phyloP scores from a whole-genome alignment of 208 protist genomes.

The Trypanosoma avium region DNA sequence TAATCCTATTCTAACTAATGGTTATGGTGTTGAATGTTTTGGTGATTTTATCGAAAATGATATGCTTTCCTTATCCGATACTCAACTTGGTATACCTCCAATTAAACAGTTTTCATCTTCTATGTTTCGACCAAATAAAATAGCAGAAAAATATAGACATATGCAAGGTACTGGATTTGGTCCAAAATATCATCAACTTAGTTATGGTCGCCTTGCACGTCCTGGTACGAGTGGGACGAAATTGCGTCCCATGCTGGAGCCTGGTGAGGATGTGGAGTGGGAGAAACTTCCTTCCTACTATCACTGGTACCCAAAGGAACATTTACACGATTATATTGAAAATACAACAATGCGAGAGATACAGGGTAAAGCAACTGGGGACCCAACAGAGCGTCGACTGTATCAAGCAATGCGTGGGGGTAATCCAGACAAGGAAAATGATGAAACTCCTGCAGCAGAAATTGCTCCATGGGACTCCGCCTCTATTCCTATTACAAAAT shows the following conservation, averaged over 20 bases:
- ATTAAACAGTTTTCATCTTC: conserved; percentile 74
- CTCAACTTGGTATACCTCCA: conserved; percentile 75
- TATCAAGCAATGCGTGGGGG: conserved; percentile 27
- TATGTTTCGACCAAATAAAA: conserved; percentile 74
- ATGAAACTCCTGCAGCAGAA: conserved; percentile 53
- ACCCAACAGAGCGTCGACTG: conserved; percentile 56
- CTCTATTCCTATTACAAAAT: conserved; percentile 83
- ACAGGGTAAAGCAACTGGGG: conserved; percentile 54
- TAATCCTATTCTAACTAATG: conserved; percentile 86
- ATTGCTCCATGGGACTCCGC: conserved; percentile 83
- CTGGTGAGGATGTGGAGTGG: conserved; percentile 80
- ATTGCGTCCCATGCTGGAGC: conserved; percentile 82
- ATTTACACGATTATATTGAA: conserved; percentile 85
- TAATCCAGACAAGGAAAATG: conserved; percentile 40
- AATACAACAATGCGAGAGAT: conserved; percentile 87
- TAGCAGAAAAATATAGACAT: conserved; percentile 84
- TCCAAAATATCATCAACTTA: conserved; percentile 79
- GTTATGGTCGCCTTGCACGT: conserved; percentile 79
- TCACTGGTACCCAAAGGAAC: conserved; percentile 89
- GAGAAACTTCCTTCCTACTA: conserved; percentile 89
- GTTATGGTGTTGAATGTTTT: conserved; percentile 89
- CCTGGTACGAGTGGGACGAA: conserved; percentile 84
- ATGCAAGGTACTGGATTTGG: conserved; percentile 87
- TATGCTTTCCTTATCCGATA: conserved; percentile 86
- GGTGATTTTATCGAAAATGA: conserved; percentile 91